Evolutionary conservation across 495 filamentous ascomycete species (phyloP).

Genomic region (Pseudomonodictys pantanalensis): DNA sequence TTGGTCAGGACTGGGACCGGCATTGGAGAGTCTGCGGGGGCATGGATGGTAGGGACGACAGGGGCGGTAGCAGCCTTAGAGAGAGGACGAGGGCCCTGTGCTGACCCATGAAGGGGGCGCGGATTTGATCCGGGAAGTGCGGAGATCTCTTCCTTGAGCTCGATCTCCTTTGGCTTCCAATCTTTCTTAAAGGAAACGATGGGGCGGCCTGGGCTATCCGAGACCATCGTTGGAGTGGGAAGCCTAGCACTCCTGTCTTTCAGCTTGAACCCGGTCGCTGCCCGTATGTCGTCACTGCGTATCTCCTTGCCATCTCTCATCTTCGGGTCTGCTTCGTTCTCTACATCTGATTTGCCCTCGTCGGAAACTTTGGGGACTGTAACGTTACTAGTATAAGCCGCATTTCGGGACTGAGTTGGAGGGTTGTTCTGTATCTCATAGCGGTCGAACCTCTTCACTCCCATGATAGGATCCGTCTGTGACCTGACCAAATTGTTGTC

Average conservation of each 20-base stretch:
- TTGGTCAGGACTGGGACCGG: neutral
- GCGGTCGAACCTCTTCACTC: slow-evolving; percentile 54
- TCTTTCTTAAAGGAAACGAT: slow-evolving; percentile 88
- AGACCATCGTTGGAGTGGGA: slow-evolving; percentile 81
- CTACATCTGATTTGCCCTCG: slow-evolving; percentile 26
- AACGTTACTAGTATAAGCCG: slow-evolving; percentile 65
- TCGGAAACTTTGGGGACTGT: slow-evolving; percentile 29
- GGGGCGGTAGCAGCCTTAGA: slow-evolving; percentile 28
- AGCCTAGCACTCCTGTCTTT: slow-evolving; percentile 81
- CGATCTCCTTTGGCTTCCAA: slow-evolving; percentile 63
- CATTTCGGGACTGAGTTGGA: slow-evolving; percentile 69
- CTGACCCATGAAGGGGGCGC: neutral
- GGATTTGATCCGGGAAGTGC: slow-evolving; percentile 11
- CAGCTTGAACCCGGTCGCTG: slow-evolving; percentile 85
- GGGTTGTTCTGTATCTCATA: slow-evolving; percentile 77
- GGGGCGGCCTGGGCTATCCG: slow-evolving; percentile 75
- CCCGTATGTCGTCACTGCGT: slow-evolving; percentile 77
- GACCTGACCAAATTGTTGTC: slow-evolving; percentile 34
- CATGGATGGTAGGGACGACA: slow-evolving; percentile 22
- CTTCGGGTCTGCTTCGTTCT: slow-evolving; percentile 23
- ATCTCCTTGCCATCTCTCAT: slow-evolving; percentile 75
- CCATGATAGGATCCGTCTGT: slow-evolving; percentile 37
- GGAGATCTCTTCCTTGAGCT: slow-evolving; percentile 39
- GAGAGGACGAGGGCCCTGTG: slow-evolving; percentile 12
- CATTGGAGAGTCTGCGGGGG: slow-evolving; percentile 1